phyloP scores from a whole-genome alignment of 176 grass and related monocot species.

The Phoenix roebelenii region DNA sequence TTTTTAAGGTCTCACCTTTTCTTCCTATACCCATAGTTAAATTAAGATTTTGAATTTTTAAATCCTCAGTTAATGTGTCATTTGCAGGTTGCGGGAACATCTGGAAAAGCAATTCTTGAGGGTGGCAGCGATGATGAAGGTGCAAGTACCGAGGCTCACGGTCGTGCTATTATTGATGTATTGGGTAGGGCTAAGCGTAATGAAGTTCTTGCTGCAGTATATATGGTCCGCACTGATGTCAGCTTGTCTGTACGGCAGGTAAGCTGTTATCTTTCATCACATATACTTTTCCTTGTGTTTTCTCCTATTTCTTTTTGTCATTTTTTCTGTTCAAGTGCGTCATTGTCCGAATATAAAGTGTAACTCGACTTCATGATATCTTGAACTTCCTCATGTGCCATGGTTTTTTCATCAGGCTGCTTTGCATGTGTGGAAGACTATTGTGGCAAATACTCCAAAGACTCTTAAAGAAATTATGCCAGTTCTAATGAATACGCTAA shows the following conservation, averaged over 20 bases:
- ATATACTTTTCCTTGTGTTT: background rate
- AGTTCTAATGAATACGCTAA: constrained; percentile 89
- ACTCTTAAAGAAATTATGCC: constrained; percentile 99
- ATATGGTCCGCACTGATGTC: constrained; percentile 98
- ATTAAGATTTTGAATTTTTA: no score
- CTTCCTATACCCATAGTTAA: no score
- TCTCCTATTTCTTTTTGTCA: constrained; percentile 4
- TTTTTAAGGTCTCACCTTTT: constrained; percentile 58
- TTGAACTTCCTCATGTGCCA: background rate
- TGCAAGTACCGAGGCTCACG: constrained; percentile 96
- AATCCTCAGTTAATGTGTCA: constrained; percentile 9
- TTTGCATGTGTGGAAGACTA: constrained; percentile 96
- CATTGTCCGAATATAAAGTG: constrained; percentile 6
- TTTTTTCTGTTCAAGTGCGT: background rate
- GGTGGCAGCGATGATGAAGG: constrained; percentile 98
- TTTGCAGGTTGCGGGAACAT: constrained; percentile 86
- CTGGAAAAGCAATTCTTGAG: constrained; percentile 93
- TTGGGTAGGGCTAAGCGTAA: constrained; percentile 81
- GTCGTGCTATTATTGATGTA: constrained; percentile 92
- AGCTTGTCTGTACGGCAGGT: constrained; percentile 95
- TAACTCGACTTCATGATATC: no score
- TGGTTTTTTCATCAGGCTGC: constrained; percentile 43
- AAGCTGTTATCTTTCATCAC: constrained; percentile 3
- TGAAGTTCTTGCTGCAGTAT: constrained; percentile 97
- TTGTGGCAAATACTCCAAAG: constrained; percentile 93